These are phyloP conservation scores for Aspergillus viridinutans DNA, from an alignment of 2,329 filamentous ascomycete species.

Conservation along the genomic window DNA sequence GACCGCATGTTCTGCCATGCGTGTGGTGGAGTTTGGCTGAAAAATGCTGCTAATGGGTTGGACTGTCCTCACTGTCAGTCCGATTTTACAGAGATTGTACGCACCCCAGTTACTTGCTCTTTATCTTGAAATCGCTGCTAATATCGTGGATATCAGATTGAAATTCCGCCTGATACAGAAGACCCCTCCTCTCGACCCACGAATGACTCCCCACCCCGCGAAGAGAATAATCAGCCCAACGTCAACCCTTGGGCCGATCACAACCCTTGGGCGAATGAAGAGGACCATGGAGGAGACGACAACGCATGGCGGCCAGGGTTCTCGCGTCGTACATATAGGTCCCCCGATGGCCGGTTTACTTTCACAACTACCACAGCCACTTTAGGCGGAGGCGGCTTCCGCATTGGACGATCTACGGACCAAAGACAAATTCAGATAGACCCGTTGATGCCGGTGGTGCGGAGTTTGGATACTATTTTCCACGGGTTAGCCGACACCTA, in stretches of 20 bases:
- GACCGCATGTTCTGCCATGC: constrained; percentile 84
- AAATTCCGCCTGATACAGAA: constrained; percentile 28
- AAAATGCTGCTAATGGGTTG: constrained; percentile 60
- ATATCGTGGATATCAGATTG: constrained; percentile 21
- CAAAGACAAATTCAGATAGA: constrained; percentile 17
- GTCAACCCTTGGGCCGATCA: constrained; percentile 39
- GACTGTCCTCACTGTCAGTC: constrained; percentile 72
- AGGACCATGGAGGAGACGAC: constrained; percentile 38
- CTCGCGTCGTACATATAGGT: constrained; percentile 39
- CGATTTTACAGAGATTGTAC: constrained; percentile 82
- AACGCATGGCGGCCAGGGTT: constrained; percentile 9
- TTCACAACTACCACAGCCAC: constrained; percentile 36
- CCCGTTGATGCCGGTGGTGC: constrained; percentile 26
- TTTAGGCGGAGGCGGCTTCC: constrained; percentile 16
- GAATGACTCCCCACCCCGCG: constrained; percentile 22
- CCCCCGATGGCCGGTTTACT: constrained; percentile 44
- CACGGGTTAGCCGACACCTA: constrained; percentile 41
- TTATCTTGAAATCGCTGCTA: constrained; percentile 3
- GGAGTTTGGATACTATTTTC: constrained; percentile 45
- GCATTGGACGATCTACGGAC: constrained; percentile 14
- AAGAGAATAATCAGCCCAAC: constrained; percentile 13
- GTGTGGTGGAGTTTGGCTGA: constrained; percentile 77
- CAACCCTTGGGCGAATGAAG: constrained; percentile 48
- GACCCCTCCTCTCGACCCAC: constrained; percentile 20
- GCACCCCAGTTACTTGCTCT: constrained; percentile 29